These are phyloP conservation scores for Arbutus unedo DNA, from an alignment of 148 eudicot genomes.

Conservation along the genomic window DNA sequence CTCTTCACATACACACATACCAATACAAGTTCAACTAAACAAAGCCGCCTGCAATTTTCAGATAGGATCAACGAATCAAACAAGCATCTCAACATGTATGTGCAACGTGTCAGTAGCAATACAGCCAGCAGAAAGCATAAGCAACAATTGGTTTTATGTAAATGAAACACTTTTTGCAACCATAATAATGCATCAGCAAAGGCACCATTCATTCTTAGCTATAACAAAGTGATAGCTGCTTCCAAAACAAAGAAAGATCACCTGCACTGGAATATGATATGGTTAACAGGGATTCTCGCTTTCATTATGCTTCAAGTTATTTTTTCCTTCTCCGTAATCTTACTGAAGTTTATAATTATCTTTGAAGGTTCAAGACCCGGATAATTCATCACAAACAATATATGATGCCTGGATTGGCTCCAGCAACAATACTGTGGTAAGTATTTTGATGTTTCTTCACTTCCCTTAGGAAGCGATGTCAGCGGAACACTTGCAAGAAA, in stretches of 20 bases:
- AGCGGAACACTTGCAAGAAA: neutral
- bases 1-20: neutral
- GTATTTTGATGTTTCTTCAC: slow-evolving; percentile 9
- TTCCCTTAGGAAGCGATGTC: neutral
- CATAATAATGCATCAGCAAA: neutral
- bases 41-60: slow-evolving; percentile 19
- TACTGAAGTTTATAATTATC: neutral
- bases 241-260: neutral
- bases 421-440: slow-evolving; percentile 29
- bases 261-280: neutral
- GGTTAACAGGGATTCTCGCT: neutral
- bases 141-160: no score
- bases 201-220: neutral
- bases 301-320: neutral
- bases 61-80: slow-evolving; percentile 44
- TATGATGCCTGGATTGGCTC: slow-evolving; percentile 49
- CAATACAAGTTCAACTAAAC: neutral
- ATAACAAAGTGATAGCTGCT: neutral
- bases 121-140: no score
- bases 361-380: slow-evolving; percentile 63
- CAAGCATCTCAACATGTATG: no score
- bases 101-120: no score
- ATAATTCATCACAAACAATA: slow-evolving; percentile 57
- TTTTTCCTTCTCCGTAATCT: neutral
- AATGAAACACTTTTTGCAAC: neutral